phyloP scores from a whole-genome alignment of 768 basidiomycete genomes.

The Punctularia strigosozonata region DNA sequence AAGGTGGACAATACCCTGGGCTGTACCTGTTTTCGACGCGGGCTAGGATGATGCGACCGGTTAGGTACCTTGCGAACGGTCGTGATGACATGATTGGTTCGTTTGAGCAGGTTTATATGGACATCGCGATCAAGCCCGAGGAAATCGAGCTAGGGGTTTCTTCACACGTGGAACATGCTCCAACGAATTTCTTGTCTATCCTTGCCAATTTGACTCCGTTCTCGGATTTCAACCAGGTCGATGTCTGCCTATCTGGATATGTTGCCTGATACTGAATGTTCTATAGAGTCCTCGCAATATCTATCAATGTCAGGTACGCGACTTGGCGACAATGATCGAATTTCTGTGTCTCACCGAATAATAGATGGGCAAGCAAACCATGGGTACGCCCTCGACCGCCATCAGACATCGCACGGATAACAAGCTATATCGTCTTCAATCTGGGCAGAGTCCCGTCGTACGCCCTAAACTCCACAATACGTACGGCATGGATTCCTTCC shows the following conservation, averaged over 20 bases:
- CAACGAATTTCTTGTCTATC: conserved; percentile 93
- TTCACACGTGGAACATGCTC: conserved; percentile 87
- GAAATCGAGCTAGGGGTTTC: conserved; percentile 68
- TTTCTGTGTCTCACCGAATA: neutral
- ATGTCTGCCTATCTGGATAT: conserved; percentile 13
- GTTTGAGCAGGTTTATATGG: conserved; percentile 99
- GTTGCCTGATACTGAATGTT: conserved; percentile 12
- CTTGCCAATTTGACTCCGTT: conserved; percentile 97
- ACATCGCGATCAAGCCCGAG: conserved; percentile 83
- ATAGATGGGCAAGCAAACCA: conserved; percentile 99
- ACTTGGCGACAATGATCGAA: neutral
- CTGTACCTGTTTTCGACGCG: conserved; percentile 82
- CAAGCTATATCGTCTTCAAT: conserved; percentile 93
- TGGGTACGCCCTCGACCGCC: conserved; percentile 96
- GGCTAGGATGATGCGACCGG: conserved; percentile 96
- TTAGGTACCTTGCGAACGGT: conserved; percentile 81
- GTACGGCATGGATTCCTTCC: conserved; percentile 98
- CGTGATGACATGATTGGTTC: conserved; percentile 84
- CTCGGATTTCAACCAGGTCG: conserved; percentile 96
- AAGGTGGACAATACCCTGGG: conserved; percentile 95
- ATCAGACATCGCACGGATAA: conserved; percentile 91
- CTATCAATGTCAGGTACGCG: conserved; percentile 78
- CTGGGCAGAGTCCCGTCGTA: conserved; percentile 90
- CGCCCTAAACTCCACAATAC: conserved; percentile 84
- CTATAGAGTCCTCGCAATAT: conserved; percentile 78